These are phyloP conservation scores for Cicer chorassanicum DNA, from an alignment of 306 rosid genomes.

Conservation along the genomic window DNA sequence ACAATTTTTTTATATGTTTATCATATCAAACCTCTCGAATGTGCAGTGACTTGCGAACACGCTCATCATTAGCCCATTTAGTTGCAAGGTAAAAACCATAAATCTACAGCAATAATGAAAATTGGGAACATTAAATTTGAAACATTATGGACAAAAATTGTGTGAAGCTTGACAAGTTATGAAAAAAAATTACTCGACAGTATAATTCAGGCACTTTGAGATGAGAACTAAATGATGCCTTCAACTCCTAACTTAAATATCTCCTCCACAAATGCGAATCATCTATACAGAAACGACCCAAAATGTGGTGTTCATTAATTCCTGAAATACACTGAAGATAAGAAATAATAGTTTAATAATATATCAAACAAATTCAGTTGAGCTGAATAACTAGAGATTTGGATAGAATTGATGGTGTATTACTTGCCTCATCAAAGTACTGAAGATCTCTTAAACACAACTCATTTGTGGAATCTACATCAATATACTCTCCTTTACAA, in stretches of 20 bases:
- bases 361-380: neutral
- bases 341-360: slow-evolving; percentile 8
- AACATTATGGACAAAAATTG: neutral
- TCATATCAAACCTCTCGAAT: slow-evolving; percentile 45
- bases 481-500: slow-evolving; percentile 52
- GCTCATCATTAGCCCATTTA: slow-evolving; percentile 42
- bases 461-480: slow-evolving; percentile 45
- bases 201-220: slow-evolving; percentile 29
- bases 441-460: slow-evolving; percentile 48
- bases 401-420: neutral
- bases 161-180: neutral
- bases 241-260: slow-evolving; percentile 35
- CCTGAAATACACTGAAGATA: slow-evolving; percentile 52
- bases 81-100: slow-evolving; percentile 29
- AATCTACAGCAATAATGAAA: slow-evolving; percentile 39
- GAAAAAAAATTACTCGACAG: slow-evolving; percentile 50
- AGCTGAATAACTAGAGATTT: neutral
- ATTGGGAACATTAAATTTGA: neutral
- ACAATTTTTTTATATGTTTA: neutral
- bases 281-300: slow-evolving; percentile 44
- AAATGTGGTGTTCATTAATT: slow-evolving; percentile 30
- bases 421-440: slow-evolving; percentile 44
- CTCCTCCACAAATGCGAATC: slow-evolving; percentile 35
- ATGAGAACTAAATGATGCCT: slow-evolving; percentile 22
- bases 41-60: slow-evolving; percentile 46